These are phyloP conservation scores for Geotrichum ghanense DNA, from an alignment of 805 yeast species.

Conservation along the genomic window DNA sequence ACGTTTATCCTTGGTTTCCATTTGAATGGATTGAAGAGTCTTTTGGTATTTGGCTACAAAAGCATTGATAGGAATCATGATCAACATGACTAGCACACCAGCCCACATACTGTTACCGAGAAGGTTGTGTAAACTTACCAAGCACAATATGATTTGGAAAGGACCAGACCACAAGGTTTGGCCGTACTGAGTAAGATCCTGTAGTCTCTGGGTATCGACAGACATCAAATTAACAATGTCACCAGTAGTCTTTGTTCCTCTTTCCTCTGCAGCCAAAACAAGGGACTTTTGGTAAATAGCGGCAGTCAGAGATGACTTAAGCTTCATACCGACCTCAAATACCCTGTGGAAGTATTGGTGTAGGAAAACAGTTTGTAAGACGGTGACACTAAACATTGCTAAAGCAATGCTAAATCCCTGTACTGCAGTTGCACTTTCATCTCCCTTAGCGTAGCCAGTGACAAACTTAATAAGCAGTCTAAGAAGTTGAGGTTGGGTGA, in stretches of 20 bases:
- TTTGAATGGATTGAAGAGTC: slow-evolving; percentile 67
- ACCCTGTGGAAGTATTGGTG: slow-evolving; percentile 53
- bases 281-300: slow-evolving; percentile 58
- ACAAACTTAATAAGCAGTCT: slow-evolving; percentile 53
- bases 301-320: slow-evolving; percentile 55
- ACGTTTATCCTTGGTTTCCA: slow-evolving; percentile 71
- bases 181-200: slow-evolving; percentile 59
- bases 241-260: slow-evolving; percentile 55
- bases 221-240: slow-evolving; percentile 69
- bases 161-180: slow-evolving; percentile 91
- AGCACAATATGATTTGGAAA: slow-evolving; percentile 71
- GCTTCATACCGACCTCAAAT: slow-evolving; percentile 48
- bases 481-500: slow-evolving; percentile 78
- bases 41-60: slow-evolving; percentile 28
- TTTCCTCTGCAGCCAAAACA: slow-evolving; percentile 40
- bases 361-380: slow-evolving; percentile 47
- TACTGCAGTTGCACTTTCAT: slow-evolving; percentile 21
- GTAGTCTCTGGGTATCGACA: slow-evolving; percentile 60
- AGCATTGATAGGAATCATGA: slow-evolving; percentile 79
- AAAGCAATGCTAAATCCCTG: slow-evolving; percentile 54
- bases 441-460: slow-evolving; percentile 30
- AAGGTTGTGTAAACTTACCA: slow-evolving; percentile 58
- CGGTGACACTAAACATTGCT: slow-evolving; percentile 50
- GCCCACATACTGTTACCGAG: slow-evolving; percentile 86
- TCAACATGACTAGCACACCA: slow-evolving; percentile 58